phyloP scores from a whole-genome alignment of 441 rosid genomes.

The Bocquillonia castaneifolia region DNA sequence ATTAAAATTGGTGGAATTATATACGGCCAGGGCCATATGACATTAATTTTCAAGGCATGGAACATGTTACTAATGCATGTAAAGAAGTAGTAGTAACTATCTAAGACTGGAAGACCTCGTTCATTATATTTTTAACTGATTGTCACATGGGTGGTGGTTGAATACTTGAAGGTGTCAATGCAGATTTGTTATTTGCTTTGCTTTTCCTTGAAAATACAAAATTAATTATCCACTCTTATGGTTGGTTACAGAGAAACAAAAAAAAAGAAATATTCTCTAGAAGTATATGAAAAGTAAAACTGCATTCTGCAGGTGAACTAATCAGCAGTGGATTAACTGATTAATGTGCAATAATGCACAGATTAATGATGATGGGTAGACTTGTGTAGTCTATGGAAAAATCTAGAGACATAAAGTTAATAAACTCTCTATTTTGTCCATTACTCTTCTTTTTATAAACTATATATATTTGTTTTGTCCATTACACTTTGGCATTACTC shows the following conservation, averaged over 20 bases:
- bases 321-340: neutral
- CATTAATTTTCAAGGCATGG: slow-evolving; percentile 28
- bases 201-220: slow-evolving; percentile 5
- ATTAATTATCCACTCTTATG: neutral
- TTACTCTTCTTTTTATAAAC: no score
- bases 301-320: no score
- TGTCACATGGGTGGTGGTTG: slow-evolving; percentile 36
- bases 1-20: slow-evolving; percentile 7
- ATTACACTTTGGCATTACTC: slow-evolving; percentile 27
- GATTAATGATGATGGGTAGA: neutral
- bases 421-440: no score
- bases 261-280: neutral
- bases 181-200: slow-evolving; percentile 12
- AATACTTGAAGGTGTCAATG: neutral
- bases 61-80: slow-evolving; percentile 26
- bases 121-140: slow-evolving; percentile 18
- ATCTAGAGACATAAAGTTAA: neutral
- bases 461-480: no score
- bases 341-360: neutral
- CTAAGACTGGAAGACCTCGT: neutral
- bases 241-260: neutral
- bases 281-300: no score
- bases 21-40: slow-evolving; percentile 10
- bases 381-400: neutral
- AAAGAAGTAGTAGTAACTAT: slow-evolving; percentile 9